Evolutionary conservation across 2,329 filamentous ascomycete species (phyloP), one percentile per base, ranked within the genome.

Genomic region (Hymenoscyphus albidus): DNA sequence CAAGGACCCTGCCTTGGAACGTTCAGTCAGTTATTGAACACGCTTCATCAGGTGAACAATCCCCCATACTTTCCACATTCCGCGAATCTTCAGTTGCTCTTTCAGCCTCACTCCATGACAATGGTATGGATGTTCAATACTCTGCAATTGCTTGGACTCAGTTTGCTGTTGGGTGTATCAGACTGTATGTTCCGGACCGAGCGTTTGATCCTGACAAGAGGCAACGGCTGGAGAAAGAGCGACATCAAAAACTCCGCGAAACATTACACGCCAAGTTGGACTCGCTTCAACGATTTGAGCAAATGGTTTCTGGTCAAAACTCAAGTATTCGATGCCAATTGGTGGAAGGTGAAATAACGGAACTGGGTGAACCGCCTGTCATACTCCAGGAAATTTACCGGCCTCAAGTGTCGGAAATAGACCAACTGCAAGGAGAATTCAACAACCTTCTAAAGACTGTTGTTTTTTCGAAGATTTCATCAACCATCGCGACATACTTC

Each of bases 181-280:
- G 85, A 67, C 81, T 97, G 2, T 97, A 94, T 73, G 87, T 98
- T 2, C 93, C 96, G 0, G 89, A 96, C 75, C 88, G 89, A 69
- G 84, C 90, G 3, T 95, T 94, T 72, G 95, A 99, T 75, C 95
- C 95, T 1, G 85, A 88, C 65, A 80, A 88, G 64, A 81, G 84
- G 61, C 84, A 85, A 5, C 80, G 84, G 61, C 83, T 97, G 18
- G 88, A 92, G 70, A 84, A 86, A 22, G 76, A 82, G 62, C 78
- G 85, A 27, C 82, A 89, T 73, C 74, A 79, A 18, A 80, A 87
- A 64, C 81, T 90, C 48, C 83, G 85, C 58, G 69, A 75, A 2
- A 79, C 82, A 10, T 77, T 96, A 1, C 75, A 80, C 13, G 73
- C 78, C 5, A 87, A 86, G 64, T 80, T 92, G 1, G 71, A 81